Conservation (phyloP, 2,329 filamentous ascomycete species). For the Penicillium griseofulvum region DNA sequence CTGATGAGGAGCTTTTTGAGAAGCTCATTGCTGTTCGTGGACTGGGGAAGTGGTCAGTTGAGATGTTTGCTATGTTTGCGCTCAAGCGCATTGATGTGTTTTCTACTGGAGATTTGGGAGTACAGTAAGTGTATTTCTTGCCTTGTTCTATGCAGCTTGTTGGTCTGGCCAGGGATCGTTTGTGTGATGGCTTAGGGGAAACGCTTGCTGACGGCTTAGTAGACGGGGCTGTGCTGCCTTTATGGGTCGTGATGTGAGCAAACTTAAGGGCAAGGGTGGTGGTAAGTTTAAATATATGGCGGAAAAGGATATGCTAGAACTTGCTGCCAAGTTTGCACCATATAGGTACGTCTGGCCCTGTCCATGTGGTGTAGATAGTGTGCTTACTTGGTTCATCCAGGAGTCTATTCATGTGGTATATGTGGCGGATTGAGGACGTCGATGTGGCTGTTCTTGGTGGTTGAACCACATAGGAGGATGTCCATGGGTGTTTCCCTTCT, state of each 20-base stretch:
- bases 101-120: constrained; percentile 84
- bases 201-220: constrained; percentile 11
- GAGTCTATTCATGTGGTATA: constrained; percentile 97
- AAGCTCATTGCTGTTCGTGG: constrained; percentile 82
- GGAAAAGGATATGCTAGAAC: constrained; percentile 85
- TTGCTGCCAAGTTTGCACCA: constrained; percentile 75
- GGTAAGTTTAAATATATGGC: constrained; percentile 99
- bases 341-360: constrained; percentile 58
- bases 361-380: not conserved
- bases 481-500: not conserved
- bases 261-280: constrained; percentile 72
- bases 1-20: constrained; percentile 82
- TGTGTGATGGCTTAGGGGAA: not conserved
- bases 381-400: constrained; percentile 44
- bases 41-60: constrained; percentile 84
- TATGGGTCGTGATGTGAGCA: constrained; percentile 75
- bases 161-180: no score
- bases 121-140: constrained; percentile 60
- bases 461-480: constrained; percentile 2
- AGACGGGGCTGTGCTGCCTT: constrained; percentile 86
- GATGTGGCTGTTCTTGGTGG: constrained; percentile 58
- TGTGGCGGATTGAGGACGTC: constrained; percentile 84
- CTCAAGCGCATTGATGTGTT: constrained; percentile 94
- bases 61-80: constrained; percentile 98
- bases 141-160: not conserved